Conservation (phyloP, 2,329 filamentous ascomycete genomes). For the Emergomyces orientalis region DNA sequence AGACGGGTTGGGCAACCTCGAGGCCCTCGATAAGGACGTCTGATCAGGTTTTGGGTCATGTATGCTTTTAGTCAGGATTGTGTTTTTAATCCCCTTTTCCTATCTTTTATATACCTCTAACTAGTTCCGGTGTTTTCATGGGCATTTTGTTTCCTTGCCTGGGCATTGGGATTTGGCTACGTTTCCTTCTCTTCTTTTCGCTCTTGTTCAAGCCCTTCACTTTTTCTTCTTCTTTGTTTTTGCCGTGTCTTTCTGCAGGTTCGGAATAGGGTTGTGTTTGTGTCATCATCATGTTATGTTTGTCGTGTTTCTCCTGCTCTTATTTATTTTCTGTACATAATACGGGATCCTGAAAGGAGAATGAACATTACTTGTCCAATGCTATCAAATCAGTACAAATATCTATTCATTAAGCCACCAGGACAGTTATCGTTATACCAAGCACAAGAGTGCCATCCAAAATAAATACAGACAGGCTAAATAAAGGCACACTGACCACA, state of each 20-base stretch:
- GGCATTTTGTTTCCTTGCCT: neutral
- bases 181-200: neutral
- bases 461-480: neutral
- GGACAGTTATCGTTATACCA: neutral
- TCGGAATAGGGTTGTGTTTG: neutral
- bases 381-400: neutral
- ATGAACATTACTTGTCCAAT: neutral
- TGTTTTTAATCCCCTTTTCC: neutral
- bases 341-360: neutral
- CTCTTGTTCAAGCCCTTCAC: neutral
- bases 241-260: neutral
- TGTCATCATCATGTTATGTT: neutral
- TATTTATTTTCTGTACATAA: neutral
- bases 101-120: neutral
- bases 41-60: neutral
- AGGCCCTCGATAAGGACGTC: neutral
- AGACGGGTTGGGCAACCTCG: constrained; percentile 1
- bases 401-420: neutral
- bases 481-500: neutral
- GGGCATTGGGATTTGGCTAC: neutral
- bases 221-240: neutral
- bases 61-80: neutral
- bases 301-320: neutral
- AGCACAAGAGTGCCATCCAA: neutral
- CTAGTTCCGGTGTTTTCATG: constrained; percentile 1